phyloP scores from a whole-genome alignment of 208 protist genomes.

The Acanthamoeba castellanii region DNA sequence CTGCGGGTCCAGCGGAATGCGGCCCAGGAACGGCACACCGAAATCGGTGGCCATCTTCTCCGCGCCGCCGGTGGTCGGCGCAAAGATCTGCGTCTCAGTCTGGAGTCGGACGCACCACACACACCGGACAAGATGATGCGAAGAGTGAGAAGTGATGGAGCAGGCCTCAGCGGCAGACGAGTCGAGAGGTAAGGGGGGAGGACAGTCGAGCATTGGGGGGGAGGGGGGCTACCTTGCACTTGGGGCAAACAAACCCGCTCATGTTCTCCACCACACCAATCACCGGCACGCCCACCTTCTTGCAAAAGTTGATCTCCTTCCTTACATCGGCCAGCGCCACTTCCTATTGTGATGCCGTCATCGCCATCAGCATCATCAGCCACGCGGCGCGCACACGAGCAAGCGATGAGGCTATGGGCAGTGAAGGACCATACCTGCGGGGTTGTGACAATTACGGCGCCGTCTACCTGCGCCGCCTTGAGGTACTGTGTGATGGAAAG shows the following conservation, averaged over 20 bases:
- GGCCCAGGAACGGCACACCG: slow-evolving; percentile 85
- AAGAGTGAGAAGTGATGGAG: neutral
- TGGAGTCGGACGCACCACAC: slow-evolving; percentile 38
- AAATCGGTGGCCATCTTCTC: slow-evolving; percentile 84
- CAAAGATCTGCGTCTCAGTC: slow-evolving; percentile 94
- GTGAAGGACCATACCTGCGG: slow-evolving; percentile 91
- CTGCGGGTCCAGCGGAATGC: slow-evolving; percentile 88
- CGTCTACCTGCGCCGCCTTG: slow-evolving; percentile 85
- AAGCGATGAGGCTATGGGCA: neutral
- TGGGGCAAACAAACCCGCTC: slow-evolving; percentile 95
- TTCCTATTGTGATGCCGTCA: slow-evolving; percentile 83
- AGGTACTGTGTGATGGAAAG: slow-evolving; percentile 96
- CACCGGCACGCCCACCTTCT: slow-evolving; percentile 96
- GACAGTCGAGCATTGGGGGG: neutral
- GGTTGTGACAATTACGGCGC: slow-evolving; percentile 93
- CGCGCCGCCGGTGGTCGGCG: slow-evolving; percentile 88
- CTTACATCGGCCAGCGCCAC: slow-evolving; percentile 98
- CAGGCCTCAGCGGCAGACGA: neutral
- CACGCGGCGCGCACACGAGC: neutral
- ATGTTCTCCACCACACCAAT: slow-evolving; percentile 99
- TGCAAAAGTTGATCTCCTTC: slow-evolving; percentile 99
- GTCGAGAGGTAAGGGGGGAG: neutral
- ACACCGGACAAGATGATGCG: too few relatives aligned
- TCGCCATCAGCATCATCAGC: too few relatives aligned
- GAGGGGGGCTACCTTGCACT: slow-evolving; percentile 90